Evolutionary conservation across 2,329 filamentous ascomycete genomes (phyloP), one percentile per base, ranked within the genome.

Genomic region (Epichloe baconii): DNA sequence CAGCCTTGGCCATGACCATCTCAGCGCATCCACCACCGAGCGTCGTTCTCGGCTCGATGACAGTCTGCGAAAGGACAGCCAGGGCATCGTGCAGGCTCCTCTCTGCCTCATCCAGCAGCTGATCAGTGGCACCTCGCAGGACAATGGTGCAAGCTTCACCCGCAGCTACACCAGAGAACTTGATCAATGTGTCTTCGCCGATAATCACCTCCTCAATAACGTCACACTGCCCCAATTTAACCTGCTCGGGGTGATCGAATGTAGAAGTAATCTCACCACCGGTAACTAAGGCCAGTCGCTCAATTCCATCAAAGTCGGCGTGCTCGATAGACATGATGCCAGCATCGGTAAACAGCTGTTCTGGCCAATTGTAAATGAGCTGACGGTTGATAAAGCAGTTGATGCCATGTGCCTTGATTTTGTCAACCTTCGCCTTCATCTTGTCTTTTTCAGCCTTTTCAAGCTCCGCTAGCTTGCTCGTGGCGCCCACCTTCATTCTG

Each of bases 331-430:
- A 95, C 77, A 95, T 87, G 70, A 98, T 97, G 55, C 93, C 93
- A 7, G 90, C 91, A 68, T 98, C 93, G 37, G 91, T 89, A 65
- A 98, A 98, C 45, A 98, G 84, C 72, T 98, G 93, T 71, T 98
- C 93, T 5, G 93, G 93, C 93, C 93, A 98, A 78, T 98, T 98
- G 79, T 98, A 98, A 73, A 98, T 98, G 57, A 98, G 82, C 70
- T 98, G 93, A 61, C 93, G 79, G 79, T 98, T 98, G 70, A 98
- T 95, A 71, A 98, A 98, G 77, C 93, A 97, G 79, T 98, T 98
- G 74, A 98, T 96, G 53, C 93, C 93, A 65, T 98, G 93, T 45
- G 88, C 80, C 80, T 97, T 98, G 75, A 98, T 98, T 71, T 88
- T 91, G 57, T 98, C 93, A 44, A 98, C 93, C 79, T 98, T 98